Evolutionary conservation across 2,329 filamentous ascomycete species (phyloP), one percentile per base, ranked within the genome.

Genomic region (Botrytis fabae): DNA sequence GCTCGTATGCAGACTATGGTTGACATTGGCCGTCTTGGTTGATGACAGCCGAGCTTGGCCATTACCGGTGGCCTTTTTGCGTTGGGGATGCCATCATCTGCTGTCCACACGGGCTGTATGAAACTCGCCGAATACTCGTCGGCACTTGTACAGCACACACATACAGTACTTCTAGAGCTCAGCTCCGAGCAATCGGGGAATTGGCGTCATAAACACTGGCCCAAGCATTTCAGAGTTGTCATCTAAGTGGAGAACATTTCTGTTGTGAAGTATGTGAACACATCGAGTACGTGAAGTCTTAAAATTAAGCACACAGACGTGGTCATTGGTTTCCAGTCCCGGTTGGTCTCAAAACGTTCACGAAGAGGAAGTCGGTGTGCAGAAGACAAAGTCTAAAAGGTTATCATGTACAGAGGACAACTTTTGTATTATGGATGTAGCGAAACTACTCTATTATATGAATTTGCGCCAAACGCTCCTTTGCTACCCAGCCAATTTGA

Each of bases 391-490:
- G 51, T 63, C 20, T 42, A 7, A n/a, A 35, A 42, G 10, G 46
- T 4, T 44, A 35, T 51, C 59, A 60, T 65, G 25, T 72, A 48
- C 22, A 46, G n/a, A 62, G 57, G 32, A 61, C 51, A 70, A 70
- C 68, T 70, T 70, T 70, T 70, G 54, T 70, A 70, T 70, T 70
- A 70, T 70, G 40, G 32, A 57, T 42, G 48, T 69, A 57, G 65
- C 65, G n/a, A 57, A n/a, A 28, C 68, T 70, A 70, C 68, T 70
- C 38, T 40, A 66, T 69, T 64, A 60, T 69, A 35, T 57, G n/a
- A 68, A 46, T 35, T 38, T 72, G 62, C 70, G 70, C 70, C 70
- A 68, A 38, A 66, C 35, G 62, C 70, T 72, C 70, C 70, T 28
- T 71, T 72, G 70, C 62, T 66, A 59, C 70, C 70, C 62, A 72